phyloP scores from a whole-genome alignment of 2,329 filamentous ascomycete species.

The Colletotrichum sojae region DNA sequence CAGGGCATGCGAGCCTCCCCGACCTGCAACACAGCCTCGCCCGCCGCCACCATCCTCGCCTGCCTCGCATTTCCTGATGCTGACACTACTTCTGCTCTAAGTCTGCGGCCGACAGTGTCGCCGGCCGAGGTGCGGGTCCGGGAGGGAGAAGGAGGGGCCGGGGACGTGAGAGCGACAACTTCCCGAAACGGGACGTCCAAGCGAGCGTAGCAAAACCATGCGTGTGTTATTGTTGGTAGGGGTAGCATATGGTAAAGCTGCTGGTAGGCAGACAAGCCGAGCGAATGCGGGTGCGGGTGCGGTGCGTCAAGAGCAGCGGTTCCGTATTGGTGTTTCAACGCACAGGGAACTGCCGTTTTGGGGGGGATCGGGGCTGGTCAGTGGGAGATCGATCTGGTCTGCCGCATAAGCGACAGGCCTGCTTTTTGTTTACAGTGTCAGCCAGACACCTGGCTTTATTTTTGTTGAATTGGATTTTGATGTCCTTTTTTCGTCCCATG shows the following conservation, averaged over 20 bases:
- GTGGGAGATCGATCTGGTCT: slow-evolving; percentile 23
- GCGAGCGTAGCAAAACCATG: slow-evolving; percentile 21
- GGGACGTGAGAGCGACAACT: slow-evolving; percentile 13
- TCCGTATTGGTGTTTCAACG: slow-evolving; percentile 36
- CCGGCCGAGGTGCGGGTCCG: slow-evolving; percentile 19
- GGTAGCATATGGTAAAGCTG: too few relatives aligned
- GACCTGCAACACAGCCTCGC: slow-evolving; percentile 7
- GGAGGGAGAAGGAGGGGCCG: background rate
- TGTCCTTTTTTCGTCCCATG: slow-evolving; percentile 26
- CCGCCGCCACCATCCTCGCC: background rate
- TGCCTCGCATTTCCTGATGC: background rate
- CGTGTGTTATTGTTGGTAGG: background rate
- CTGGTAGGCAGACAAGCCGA: background rate
- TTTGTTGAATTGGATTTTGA: slow-evolving; percentile 9
- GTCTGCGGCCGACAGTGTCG: slow-evolving; percentile 22
- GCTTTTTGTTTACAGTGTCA: slow-evolving; percentile 14
- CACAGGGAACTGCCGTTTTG: slow-evolving; percentile 33
- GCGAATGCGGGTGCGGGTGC: slow-evolving; percentile 34
- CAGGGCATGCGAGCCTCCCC: background rate
- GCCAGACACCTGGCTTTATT: too few relatives aligned
- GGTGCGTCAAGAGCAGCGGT: slow-evolving; percentile 28
- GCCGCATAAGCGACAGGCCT: slow-evolving; percentile 14
- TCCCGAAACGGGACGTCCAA: slow-evolving; percentile 37
- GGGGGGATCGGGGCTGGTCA: slow-evolving; percentile 14
- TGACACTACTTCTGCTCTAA: slow-evolving; percentile 27